These are phyloP conservation scores for Apiotrichum sp. DNA, from an alignment of 1,284 basidiomycete species.

Conservation along the genomic window DNA sequence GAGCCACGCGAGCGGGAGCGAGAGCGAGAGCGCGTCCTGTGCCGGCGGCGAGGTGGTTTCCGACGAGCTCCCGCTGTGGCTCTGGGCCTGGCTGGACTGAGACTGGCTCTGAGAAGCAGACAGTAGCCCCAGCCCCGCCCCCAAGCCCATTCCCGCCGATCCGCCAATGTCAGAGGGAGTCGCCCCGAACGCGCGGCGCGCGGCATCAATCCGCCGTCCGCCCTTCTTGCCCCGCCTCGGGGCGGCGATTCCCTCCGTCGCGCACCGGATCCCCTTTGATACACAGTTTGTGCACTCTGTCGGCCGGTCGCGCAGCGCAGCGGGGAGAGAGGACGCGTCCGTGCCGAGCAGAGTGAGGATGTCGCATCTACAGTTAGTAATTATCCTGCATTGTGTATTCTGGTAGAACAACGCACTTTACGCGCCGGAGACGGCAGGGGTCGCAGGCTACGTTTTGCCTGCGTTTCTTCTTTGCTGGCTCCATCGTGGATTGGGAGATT, in stretches of 20 bases:
- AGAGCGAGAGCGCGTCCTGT: too few species aligned
- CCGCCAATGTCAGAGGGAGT: too few species aligned
- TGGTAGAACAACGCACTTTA: constrained; percentile 28
- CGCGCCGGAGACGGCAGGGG: constrained; percentile 33
- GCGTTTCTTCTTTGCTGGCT: constrained; percentile 26
- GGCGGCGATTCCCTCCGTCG: constrained; percentile 34
- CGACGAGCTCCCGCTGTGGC: constrained; percentile 1
- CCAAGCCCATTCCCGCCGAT: too few species aligned
- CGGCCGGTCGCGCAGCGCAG: constrained; percentile 27
- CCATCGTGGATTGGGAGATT: neutral
- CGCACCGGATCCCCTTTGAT: constrained; percentile 35
- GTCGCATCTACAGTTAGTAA: constrained; percentile 18
- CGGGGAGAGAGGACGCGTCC: neutral
- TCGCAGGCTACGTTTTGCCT: constrained; percentile 39
- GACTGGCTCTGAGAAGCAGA: too few species aligned
- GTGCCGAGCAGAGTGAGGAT: constrained; percentile 26
- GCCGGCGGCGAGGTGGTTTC: too few species aligned
- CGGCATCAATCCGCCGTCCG: constrained; percentile 37
- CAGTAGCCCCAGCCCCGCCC: too few species aligned
- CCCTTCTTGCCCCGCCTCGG: constrained; percentile 38
- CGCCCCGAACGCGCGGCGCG: constrained; percentile 21
- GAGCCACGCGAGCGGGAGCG: too few species aligned
- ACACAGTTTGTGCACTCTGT: constrained; percentile 33
- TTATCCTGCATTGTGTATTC: too few species aligned
- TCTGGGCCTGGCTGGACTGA: too few species aligned